Evolutionary conservation across 768 basidiomycete species (phyloP).

Genomic region (Leccinum obscurum): DNA sequence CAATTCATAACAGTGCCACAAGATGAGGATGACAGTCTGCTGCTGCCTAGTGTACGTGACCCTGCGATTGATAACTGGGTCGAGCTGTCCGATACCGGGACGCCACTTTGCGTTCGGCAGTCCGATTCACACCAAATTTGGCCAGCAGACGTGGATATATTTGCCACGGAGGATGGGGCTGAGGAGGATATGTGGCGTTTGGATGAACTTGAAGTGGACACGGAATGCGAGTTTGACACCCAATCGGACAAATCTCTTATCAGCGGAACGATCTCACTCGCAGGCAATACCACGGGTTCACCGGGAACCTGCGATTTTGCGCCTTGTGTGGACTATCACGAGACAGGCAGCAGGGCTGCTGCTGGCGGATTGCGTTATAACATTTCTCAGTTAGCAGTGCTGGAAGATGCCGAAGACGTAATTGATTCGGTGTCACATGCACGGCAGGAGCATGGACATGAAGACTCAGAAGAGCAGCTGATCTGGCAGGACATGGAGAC

Average conservation of each 20-base stretch:
- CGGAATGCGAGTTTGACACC: constrained; percentile 10
- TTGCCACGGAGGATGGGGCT: constrained; percentile 15
- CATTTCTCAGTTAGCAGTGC: constrained; percentile 14
- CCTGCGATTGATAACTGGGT: constrained; percentile 14
- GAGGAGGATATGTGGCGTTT: constrained; percentile 18
- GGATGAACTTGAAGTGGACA: constrained; percentile 7
- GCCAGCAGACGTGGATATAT: constrained; percentile 20
- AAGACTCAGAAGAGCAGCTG: constrained; percentile 12
- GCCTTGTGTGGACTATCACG: constrained; percentile 13
- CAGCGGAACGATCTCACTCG: constrained; percentile 16
- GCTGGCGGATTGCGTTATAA: constrained; percentile 8
- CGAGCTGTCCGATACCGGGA: constrained; percentile 16
- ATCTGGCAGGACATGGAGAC: constrained; percentile 6
- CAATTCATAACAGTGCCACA: constrained; percentile 8
- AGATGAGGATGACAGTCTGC: constrained; percentile 27
- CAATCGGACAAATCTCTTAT: constrained; percentile 30
- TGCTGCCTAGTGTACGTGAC: constrained; percentile 12
- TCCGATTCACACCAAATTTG: constrained; percentile 3
- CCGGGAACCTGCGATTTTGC: constrained; percentile 11
- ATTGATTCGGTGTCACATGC: constrained; percentile 11
- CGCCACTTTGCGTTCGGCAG: constrained; percentile 1
- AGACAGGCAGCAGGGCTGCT: constrained; percentile 12
- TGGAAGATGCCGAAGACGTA: constrained; percentile 21
- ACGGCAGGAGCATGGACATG: constrained; percentile 13
- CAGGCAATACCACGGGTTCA: constrained; percentile 20